A percentile compares a stretch with the other conserved stretches of the same genome.
Conservation (phyloP, 495 filamentous ascomycete species). For the Cercophora sp. region DNA sequence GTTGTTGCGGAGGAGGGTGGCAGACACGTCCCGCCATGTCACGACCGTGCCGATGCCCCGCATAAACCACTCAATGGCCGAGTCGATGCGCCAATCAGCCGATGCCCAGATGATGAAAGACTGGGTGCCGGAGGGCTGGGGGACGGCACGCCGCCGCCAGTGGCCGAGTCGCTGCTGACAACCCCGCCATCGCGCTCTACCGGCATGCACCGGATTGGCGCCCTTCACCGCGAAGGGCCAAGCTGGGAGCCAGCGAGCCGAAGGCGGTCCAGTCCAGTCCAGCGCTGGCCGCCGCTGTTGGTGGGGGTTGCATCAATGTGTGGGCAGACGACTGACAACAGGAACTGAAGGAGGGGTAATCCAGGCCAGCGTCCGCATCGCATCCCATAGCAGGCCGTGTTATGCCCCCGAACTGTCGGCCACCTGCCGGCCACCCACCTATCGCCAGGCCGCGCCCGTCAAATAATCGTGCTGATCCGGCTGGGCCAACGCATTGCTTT, state of each 20-base stretch:
- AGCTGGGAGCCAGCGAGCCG: not conserved
- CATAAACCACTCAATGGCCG: constrained; percentile 11
- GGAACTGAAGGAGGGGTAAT: constrained; percentile 14
- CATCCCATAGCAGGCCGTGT: no score
- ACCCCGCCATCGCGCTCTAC: constrained; percentile 9
- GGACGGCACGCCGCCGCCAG: constrained; percentile 8
- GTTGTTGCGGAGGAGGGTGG: not conserved
- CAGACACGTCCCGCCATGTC: not conserved
- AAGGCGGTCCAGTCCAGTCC: not conserved
- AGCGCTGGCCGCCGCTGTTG: not conserved
- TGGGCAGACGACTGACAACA: no score
- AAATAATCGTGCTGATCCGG: not conserved
- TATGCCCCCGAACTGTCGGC: no score
- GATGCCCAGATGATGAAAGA: constrained; percentile 7
- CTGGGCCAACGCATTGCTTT: not conserved
- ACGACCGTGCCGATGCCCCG: constrained; percentile 12
- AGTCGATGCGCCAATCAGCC: constrained; percentile 9
- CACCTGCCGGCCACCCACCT: not conserved
- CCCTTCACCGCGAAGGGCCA: not conserved
- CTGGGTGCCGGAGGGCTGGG: not conserved
- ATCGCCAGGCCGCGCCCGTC: not conserved
- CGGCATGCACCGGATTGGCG: constrained; percentile 8
- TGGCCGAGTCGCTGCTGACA: constrained; percentile 7
- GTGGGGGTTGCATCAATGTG: no score
- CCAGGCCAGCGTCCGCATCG: not conserved